These are phyloP conservation scores for Phialophora tarda DNA, from an alignment of 2,329 filamentous ascomycete species.

Conservation along the genomic window DNA sequence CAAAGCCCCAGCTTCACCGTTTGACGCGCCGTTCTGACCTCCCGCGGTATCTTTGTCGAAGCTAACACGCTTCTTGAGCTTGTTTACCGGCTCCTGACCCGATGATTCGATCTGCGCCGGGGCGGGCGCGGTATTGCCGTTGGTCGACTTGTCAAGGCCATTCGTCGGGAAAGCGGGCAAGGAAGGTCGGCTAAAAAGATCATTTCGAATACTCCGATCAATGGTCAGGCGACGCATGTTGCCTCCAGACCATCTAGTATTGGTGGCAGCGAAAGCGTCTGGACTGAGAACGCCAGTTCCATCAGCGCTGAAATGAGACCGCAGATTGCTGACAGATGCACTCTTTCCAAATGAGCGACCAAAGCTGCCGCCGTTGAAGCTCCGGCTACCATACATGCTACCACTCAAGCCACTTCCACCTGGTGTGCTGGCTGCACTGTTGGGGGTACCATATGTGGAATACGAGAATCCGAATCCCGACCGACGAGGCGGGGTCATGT, in stretches of 20 bases:
- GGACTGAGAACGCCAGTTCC: conserved; percentile 81
- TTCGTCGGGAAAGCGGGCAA: conserved; percentile 46
- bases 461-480: conserved; percentile 88
- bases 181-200: conserved; percentile 59
- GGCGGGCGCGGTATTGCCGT: conserved; percentile 30
- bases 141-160: conserved; percentile 38
- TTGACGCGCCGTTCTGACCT: conserved; percentile 45
- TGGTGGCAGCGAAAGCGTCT: conserved; percentile 77
- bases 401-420: conserved; percentile 53
- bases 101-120: conserved; percentile 51
- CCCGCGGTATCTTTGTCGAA: conserved; percentile 74
- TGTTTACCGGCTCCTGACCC: conserved; percentile 41
- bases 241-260: conserved; percentile 67
- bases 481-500: conserved; percentile 81
- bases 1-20: conserved; percentile 39
- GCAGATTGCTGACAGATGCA: conserved; percentile 83
- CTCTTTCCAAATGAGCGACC: conserved; percentile 81
- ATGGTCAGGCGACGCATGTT: conserved; percentile 91
- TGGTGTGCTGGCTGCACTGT: conserved; percentile 71
- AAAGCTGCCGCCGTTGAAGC: conserved; percentile 62
- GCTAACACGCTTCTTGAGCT: conserved; percentile 82
- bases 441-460: conserved; percentile 85
- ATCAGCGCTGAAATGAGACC: conserved; percentile 75
- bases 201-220: conserved; percentile 78
- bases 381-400: conserved; percentile 45